Evolutionary conservation across 1,284 basidiomycete species (phyloP).

Genomic region (Ganoderma lingzhi): DNA sequence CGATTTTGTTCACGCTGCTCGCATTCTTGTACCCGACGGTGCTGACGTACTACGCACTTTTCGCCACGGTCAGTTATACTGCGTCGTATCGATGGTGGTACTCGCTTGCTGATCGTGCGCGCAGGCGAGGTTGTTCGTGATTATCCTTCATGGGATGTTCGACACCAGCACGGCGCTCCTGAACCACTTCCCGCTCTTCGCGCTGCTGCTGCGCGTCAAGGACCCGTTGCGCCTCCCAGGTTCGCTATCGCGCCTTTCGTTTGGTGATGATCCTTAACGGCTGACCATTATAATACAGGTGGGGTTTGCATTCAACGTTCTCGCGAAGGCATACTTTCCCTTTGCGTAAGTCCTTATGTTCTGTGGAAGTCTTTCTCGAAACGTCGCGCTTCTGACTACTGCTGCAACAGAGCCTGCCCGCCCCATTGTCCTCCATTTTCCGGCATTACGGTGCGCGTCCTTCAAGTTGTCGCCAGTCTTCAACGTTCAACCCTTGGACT

Average conservation of each 20-base stretch:
- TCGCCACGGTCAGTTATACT: slow-evolving; percentile 67
- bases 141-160: slow-evolving; percentile 66
- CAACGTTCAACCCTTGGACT: not conserved
- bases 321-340: slow-evolving; percentile 17
- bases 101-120: not conserved
- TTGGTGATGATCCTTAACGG: not conserved
- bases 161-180: slow-evolving; percentile 78
- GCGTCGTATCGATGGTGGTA: too few species aligned
- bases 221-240: slow-evolving; percentile 87
- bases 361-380: too few species aligned
- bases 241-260: slow-evolving; percentile 37
- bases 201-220: slow-evolving; percentile 86
- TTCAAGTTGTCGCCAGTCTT: not conserved
- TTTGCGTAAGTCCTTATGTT: slow-evolving; percentile 24
- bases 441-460: slow-evolving; percentile 36
- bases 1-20: slow-evolving; percentile 92
- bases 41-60: slow-evolving; percentile 84
- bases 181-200: slow-evolving; percentile 93
- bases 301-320: slow-evolving; percentile 30
- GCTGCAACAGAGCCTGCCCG: slow-evolving; percentile 34
- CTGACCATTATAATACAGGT: slow-evolving; percentile 7
- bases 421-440: slow-evolving; percentile 37
- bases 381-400: not conserved
- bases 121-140: slow-evolving; percentile 69
- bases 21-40: slow-evolving; percentile 94